A percentile compares a stretch with the other conserved stretches of the same genome.
Conservation (phyloP, 2,329 filamentous ascomycete genomes). For the Cadophora sp. region DNA sequence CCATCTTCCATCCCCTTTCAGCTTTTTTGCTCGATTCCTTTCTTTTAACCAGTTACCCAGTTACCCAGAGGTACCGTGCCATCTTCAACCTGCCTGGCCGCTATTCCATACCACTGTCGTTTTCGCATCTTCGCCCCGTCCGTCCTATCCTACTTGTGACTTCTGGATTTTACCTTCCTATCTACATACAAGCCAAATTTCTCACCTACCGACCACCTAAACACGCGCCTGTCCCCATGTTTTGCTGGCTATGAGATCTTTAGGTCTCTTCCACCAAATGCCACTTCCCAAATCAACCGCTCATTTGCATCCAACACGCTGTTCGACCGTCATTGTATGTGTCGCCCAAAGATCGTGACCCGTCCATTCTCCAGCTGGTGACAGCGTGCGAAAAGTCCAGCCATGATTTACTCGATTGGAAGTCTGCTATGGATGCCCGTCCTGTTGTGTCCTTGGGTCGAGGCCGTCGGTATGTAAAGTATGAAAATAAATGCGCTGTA, state of each 20-base stretch:
- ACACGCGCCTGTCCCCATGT: background rate
- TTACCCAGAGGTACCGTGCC: background rate
- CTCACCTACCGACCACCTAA: background rate
- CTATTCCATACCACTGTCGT: slow-evolving; percentile 26
- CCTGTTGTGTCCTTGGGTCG: slow-evolving; percentile 23
- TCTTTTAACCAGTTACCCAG: slow-evolving; percentile 30
- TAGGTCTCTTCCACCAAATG: slow-evolving; percentile 20
- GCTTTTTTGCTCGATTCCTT: slow-evolving; percentile 14
- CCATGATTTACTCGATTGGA: slow-evolving; percentile 29
- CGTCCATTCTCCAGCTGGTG: slow-evolving; percentile 17
- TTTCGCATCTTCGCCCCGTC: slow-evolving; percentile 18
- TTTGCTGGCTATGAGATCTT: slow-evolving; percentile 19
- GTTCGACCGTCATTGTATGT: slow-evolving; percentile 24
- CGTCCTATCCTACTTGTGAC: background rate
- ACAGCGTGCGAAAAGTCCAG: slow-evolving; percentile 24
- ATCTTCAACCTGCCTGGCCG: slow-evolving; percentile 3
- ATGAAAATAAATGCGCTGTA: no score
- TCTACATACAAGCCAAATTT: background rate
- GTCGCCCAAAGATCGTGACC: slow-evolving; percentile 21
- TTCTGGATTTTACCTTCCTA: background rate
- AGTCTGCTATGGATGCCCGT: slow-evolving; percentile 27
- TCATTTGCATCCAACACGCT: slow-evolving; percentile 21
- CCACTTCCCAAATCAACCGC: slow-evolving; percentile 18
- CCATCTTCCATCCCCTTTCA: slow-evolving; percentile 13
- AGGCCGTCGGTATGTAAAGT: slow-evolving; percentile 23